A percentile compares a stretch with the other conserved stretches of the same genome.
Evolutionary conservation across 2,329 filamentous ascomycete genomes (phyloP).

Genomic region (Colletotrichum lindemuthianum): DNA sequence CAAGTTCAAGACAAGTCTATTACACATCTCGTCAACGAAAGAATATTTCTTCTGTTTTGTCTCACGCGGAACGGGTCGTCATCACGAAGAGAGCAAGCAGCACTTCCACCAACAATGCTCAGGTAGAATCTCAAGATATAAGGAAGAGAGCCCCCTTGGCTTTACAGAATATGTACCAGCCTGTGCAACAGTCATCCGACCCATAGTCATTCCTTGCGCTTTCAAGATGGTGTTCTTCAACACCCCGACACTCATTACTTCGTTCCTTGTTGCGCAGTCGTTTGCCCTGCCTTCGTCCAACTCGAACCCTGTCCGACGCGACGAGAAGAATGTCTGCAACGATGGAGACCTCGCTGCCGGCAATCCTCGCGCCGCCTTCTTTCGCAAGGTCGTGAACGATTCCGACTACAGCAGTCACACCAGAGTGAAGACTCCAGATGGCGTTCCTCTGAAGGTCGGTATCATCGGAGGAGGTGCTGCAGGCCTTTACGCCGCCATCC

Average conservation of each 20-base stretch:
- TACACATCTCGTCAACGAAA: too few relatives aligned
- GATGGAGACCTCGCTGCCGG: constrained; percentile 34
- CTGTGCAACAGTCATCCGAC: not conserved
- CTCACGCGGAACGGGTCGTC: too few relatives aligned
- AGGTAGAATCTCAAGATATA: too few relatives aligned
- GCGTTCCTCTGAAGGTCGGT: constrained; percentile 41
- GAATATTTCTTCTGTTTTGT: too few relatives aligned
- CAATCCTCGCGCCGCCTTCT: constrained; percentile 38
- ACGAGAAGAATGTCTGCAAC: constrained; percentile 31
- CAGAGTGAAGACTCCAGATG: constrained; percentile 27
- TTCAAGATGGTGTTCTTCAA: constrained; percentile 29
- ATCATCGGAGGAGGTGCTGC: constrained; percentile 51
- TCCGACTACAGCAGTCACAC: constrained; percentile 35
- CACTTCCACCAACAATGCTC: too few relatives aligned
- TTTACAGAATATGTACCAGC: too few relatives aligned
- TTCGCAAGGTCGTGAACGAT: constrained; percentile 29
- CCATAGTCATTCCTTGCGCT: not conserved
- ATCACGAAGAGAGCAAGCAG: too few relatives aligned
- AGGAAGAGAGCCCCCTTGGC: too few relatives aligned
- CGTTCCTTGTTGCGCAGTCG: constrained; percentile 32
- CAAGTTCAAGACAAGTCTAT: too few relatives aligned
- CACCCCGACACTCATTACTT: constrained; percentile 24
- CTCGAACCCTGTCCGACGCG: not conserved
- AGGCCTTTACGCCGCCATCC: constrained; percentile 47
- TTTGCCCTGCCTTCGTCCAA: constrained; percentile 29